Evolutionary conservation across 257 asterid genomes (phyloP), one percentile per base, ranked within the genome.

Genomic region (Forsythia viridissima): DNA sequence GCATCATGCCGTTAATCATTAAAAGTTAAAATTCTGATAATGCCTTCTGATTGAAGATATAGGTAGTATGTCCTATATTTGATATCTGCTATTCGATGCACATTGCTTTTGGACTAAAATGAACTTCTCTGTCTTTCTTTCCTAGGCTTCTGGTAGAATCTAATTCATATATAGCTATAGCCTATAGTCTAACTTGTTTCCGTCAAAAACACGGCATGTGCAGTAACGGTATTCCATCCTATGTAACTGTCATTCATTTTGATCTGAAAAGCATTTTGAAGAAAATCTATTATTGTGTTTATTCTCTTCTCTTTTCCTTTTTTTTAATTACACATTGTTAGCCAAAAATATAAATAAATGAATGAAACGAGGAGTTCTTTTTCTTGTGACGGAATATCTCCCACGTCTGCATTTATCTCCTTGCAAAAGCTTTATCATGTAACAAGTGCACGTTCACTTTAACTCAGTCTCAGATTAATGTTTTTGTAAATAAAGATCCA

Each of bases 101-200:
- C n/a, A 38, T 44, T 16, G 68, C 67, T 70, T 36, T 12, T 71
- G 40, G 16, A 76, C 34, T 36, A 70, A 30, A 79, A 72, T 68
- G 79, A 55, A 42, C 18, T 71, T 79, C 72, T 59, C 66, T n/a
- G n/a, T 21, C 77, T 12, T 6, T 69, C 43, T 48, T 42, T 75
- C 48, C 46, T 36, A 36, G 43, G 55, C 15, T 30, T 43, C 6
- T 21, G 55, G 76, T 74, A 67, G 67, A 55, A 24, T 5, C 55
- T 41, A 73, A 24, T 40, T 24, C 40, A 40, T 44, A 9, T 39
- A 38, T 21, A 68, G 73, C 77, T 51, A 43, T 73, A 34, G 8
- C 52, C 16, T 1, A 13, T 48, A 12, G 16, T 51, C 20, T 51
- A 51, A 51, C 18, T 51, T 4, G 7, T 16, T 51, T 12, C 18